Conservation (phyloP, 2,329 filamentous ascomycete genomes). For the Aureobasidium namibiae region DNA sequence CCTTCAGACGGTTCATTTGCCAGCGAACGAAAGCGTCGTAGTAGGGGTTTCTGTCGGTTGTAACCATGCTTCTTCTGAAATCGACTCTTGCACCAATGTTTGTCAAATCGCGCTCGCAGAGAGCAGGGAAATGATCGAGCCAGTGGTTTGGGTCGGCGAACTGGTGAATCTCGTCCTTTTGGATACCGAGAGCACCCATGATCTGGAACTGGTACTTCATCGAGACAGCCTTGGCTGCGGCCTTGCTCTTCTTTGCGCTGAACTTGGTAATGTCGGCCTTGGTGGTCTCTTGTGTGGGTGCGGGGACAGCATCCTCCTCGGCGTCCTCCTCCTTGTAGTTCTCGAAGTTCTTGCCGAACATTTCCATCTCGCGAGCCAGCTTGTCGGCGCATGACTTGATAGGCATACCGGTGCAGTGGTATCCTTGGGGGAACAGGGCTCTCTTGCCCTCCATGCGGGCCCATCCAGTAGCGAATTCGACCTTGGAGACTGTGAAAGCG, state of each 20-base stretch:
- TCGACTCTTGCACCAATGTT: constrained; percentile 82
- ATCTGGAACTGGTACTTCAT: constrained; percentile 96
- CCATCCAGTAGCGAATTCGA: constrained; percentile 84
- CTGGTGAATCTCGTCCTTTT: constrained; percentile 78
- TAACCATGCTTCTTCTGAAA: constrained; percentile 88
- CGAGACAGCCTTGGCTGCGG: constrained; percentile 79
- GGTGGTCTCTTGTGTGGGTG: constrained; percentile 53
- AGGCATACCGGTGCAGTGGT: constrained; percentile 94
- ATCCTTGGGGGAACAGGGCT: constrained; percentile 82
- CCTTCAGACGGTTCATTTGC: constrained; percentile 92
- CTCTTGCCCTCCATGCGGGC: constrained; percentile 86
- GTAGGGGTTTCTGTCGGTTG: constrained; percentile 92
- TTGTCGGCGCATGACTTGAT: constrained; percentile 98
- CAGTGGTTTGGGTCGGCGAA: constrained; percentile 90
- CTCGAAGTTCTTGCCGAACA: constrained; percentile 83
- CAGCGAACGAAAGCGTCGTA: constrained; percentile 81
- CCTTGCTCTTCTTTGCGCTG: constrained; percentile 85
- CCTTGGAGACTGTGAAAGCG: constrained; percentile 83
- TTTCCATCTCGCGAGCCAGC: constrained; percentile 76
- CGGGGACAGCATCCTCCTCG: constrained; percentile 43
- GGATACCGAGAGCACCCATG: constrained; percentile 84
- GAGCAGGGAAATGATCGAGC: constrained; percentile 85
- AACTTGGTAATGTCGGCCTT: constrained; percentile 89
- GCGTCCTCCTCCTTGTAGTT: constrained; percentile 57
- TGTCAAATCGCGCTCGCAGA: constrained; percentile 69